Evolutionary conservation across 148 eudicot genomes (phyloP), one percentile per base, ranked within the genome.

Genomic region (Rhododendron vialii): DNA sequence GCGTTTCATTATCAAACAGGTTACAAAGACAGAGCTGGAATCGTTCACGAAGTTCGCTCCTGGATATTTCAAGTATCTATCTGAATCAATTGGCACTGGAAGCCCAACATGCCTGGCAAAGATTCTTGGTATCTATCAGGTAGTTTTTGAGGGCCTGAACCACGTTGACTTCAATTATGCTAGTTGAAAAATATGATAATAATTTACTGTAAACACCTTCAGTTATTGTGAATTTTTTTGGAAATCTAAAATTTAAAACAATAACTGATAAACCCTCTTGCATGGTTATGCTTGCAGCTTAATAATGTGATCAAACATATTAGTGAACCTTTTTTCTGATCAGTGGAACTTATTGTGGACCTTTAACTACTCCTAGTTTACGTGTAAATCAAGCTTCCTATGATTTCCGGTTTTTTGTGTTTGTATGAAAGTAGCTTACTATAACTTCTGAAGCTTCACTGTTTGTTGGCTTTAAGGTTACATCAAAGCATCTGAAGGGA

Each of bases 101-200:
- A 93, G 96, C 86, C 99, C 99, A 50, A 97, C 98, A 38, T 94
- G 98, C 91, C 93, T 97, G 55, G 99, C 98, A 3, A 97, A 95
- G 90, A 92, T 97, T 82, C 89, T 97, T 82, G 99, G 99, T 20
- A 95, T 95, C 61, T 97, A 94, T 92, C 98, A 98, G 99, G 99
- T 98, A 97, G 6, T 86, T 83, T 88, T 36, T 24, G 33, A 76
- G 81, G 65, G 51, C n/a, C 17, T 83, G 51, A 38, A 47, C 28
- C 50, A 69, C 3, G 65, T 50, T 22, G 14, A 48, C 28, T 74
- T 48, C 9, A 2, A 71, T 69, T 50, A 38, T 69, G 30, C 43
- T 26, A 83, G 61, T 71, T 43, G 61, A 71, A 83, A 83, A 71
- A 13, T 41, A n/a, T 45, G 26, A 74, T 22, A 38, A 35, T 76